Conservation (phyloP, 2,329 filamentous ascomycete genomes). For the Botrytis elliptica region DNA sequence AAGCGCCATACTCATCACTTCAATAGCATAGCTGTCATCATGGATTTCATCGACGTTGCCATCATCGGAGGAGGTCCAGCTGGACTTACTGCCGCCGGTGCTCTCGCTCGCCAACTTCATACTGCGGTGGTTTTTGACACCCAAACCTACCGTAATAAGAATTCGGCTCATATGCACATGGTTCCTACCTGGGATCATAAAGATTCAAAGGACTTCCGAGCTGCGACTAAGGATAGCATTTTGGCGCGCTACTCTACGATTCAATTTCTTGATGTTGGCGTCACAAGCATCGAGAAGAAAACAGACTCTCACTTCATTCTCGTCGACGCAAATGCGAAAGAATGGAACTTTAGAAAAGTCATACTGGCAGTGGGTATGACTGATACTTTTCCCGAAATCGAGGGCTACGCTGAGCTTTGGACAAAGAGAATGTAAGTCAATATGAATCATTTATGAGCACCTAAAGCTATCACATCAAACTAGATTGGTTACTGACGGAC, state of each 20-base stretch:
- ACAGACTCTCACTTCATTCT: constrained; percentile 39
- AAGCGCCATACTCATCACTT: background rate
- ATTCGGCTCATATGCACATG: constrained; percentile 46
- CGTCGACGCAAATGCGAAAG: constrained; percentile 43
- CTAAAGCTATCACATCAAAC: background rate
- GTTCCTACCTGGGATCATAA: constrained; percentile 42
- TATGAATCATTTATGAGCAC: background rate
- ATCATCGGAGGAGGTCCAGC: constrained; percentile 47
- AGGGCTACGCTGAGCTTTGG: constrained; percentile 57
- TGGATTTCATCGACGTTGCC: constrained; percentile 35
- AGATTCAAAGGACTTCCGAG: constrained; percentile 38
- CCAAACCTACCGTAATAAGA: constrained; percentile 44
- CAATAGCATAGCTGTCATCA: background rate
- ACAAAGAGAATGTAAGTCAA: constrained; percentile 33
- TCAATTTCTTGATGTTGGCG: constrained; percentile 35
- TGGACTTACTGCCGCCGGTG: constrained; percentile 44
- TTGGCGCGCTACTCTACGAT: constrained; percentile 40
- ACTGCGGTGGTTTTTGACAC: constrained; percentile 47
- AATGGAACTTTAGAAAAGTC: constrained; percentile 52
- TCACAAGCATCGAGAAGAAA: constrained; percentile 27
- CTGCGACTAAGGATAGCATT: constrained; percentile 39
- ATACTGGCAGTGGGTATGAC: constrained; percentile 54
- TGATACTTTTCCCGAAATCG: constrained; percentile 52
- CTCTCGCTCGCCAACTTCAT: constrained; percentile 42
- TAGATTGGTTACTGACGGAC: too few species aligned